Conservation (phyloP, 805 yeast species). For the Pichia nanzhaoensis region DNA sequence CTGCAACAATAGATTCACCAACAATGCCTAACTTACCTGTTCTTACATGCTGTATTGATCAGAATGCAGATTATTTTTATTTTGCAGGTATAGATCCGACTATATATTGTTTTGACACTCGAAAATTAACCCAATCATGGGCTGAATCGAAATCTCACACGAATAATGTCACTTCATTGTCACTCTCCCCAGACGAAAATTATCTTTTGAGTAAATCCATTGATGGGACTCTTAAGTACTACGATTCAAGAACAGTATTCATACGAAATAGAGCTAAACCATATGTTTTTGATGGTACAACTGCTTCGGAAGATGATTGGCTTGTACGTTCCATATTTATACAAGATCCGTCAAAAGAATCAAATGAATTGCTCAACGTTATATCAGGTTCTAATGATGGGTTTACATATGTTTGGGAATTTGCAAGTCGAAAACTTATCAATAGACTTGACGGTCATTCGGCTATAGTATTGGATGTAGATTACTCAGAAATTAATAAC, state of each 20-base stretch:
- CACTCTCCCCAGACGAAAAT: conserved; percentile 37
- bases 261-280: conserved; percentile 35
- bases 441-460: conserved; percentile 52
- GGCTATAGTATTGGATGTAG: conserved; percentile 57
- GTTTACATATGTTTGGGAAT: conserved; percentile 55
- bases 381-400: conserved; percentile 60
- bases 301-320: conserved; percentile 44
- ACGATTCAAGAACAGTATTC: conserved; percentile 40
- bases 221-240: conserved; percentile 51
- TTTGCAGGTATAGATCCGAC: conserved; percentile 65
- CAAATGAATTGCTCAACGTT: conserved; percentile 26
- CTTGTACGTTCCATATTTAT: conserved; percentile 44
- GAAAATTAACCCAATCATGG: conserved; percentile 41
- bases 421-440: conserved; percentile 39
- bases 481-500: conserved; percentile 29
- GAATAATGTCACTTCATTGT: conserved; percentile 52
- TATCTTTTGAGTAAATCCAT: conserved; percentile 43
- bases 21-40: conserved; percentile 51
- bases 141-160: conserved; percentile 33
- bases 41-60: conserved; percentile 39
- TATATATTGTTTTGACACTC: conserved; percentile 51
- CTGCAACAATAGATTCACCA: conserved; percentile 26
- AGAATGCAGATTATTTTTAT: conserved; percentile 39
- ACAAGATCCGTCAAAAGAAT: conserved; percentile 30
- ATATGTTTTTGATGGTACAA: conserved; percentile 50